A percentile compares a stretch with the other conserved stretches of the same genome.
Conservation (phyloP, 148 eudicot species). For the Drosera capensis region DNA sequence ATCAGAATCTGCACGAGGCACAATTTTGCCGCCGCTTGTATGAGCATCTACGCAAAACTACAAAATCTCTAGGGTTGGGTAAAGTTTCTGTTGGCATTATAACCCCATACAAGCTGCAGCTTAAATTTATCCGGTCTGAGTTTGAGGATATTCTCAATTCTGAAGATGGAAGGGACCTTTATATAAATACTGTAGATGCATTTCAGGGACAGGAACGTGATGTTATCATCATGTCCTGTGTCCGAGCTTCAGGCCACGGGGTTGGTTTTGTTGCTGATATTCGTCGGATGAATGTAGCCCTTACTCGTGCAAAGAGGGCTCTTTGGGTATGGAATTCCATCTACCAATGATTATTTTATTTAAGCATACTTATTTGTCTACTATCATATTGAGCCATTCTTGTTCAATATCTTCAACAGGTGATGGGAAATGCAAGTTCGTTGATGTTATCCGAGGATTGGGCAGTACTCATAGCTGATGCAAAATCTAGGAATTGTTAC, state of each 20-base stretch:
- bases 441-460: constrained; percentile 80
- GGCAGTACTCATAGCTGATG: constrained; percentile 77
- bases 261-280: constrained; percentile 98
- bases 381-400: no score
- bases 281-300: constrained; percentile 99
- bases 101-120: constrained; percentile 90
- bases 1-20: constrained; percentile 83
- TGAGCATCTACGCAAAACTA: constrained; percentile 78
- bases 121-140: constrained; percentile 93
- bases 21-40: constrained; percentile 83
- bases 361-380: no score
- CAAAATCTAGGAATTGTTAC: constrained; percentile 75
- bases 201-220: constrained; percentile 99
- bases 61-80: constrained; percentile 50
- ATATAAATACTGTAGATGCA: constrained; percentile 96
- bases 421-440: constrained; percentile 94
- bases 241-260: constrained; percentile 86
- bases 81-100: constrained; percentile 86
- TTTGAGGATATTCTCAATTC: constrained; percentile 74
- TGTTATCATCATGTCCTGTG: constrained; percentile 98
- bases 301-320: constrained; percentile 93
- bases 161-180: constrained; percentile 80
- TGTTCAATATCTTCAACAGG: no score
- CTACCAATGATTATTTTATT: neutral
- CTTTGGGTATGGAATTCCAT: constrained; percentile 59